phyloP scores from a whole-genome alignment of 2,329 filamentous ascomycete species.

The Amauroascus niger region DNA sequence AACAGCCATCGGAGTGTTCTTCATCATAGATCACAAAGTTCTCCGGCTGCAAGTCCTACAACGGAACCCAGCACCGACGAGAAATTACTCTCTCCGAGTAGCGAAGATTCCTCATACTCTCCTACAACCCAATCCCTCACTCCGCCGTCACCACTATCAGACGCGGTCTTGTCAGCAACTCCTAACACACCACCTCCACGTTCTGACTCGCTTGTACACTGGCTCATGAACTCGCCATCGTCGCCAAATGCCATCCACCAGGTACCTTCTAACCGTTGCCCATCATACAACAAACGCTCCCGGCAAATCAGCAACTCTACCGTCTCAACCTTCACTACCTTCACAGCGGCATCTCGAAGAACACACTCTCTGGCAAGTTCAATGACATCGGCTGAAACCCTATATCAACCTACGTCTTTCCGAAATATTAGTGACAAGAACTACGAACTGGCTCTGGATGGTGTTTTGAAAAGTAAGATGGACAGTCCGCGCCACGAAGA shows the following conservation, averaged over 20 bases:
- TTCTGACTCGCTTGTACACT: slow-evolving; percentile 7
- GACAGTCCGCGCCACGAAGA: slow-evolving; percentile 13
- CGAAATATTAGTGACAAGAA: slow-evolving; percentile 18
- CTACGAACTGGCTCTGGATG: slow-evolving; percentile 15
- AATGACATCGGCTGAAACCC: slow-evolving; percentile 18
- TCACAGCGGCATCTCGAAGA: slow-evolving; percentile 17
- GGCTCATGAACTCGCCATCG: background rate
- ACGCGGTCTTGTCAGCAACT: background rate
- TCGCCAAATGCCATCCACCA: background rate
- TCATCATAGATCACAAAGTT: slow-evolving; percentile 1
- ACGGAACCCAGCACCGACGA: background rate
- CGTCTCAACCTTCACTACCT: slow-evolving; percentile 24
- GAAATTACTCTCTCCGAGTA: background rate
- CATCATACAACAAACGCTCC: slow-evolving; percentile 8
- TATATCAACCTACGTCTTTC: slow-evolving; percentile 15
- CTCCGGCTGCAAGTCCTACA: background rate
- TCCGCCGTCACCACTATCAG: background rate
- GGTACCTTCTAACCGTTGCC: background rate
- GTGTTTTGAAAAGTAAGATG: slow-evolving; percentile 9
- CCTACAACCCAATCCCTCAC: background rate
- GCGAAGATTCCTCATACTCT: background rate
- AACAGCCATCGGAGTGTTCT: background rate
- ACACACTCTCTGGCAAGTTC: slow-evolving; percentile 27
- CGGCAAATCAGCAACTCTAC: slow-evolving; percentile 33
- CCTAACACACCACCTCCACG: slow-evolving; percentile 1